Evolutionary conservation across 768 basidiomycete genomes (phyloP).

Genomic region (Lyophyllum decastes): DNA sequence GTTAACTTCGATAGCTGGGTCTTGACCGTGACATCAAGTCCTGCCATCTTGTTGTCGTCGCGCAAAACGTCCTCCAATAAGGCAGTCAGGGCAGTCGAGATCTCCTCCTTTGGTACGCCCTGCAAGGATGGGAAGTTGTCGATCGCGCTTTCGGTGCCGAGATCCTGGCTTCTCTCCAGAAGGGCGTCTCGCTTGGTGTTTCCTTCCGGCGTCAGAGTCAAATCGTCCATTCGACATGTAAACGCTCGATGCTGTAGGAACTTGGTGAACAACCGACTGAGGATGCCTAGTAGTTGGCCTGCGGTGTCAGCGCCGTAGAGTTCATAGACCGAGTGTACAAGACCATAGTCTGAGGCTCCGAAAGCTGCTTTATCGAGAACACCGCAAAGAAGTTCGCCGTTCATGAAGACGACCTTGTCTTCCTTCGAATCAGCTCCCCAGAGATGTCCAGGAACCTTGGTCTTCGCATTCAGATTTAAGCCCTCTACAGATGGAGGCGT

Average conservation of each 20-base stretch:
- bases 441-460: constrained; percentile 85
- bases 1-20: constrained; percentile 84
- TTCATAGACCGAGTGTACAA: constrained; percentile 97
- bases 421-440: constrained; percentile 86
- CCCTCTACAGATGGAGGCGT: constrained; percentile 80
- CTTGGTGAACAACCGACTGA: constrained; percentile 94
- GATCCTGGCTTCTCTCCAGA: constrained; percentile 62
- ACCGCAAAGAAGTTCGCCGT: constrained; percentile 92
- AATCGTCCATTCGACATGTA: constrained; percentile 98
- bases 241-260: constrained; percentile 97
- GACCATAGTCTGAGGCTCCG: constrained; percentile 93
- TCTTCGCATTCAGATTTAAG: constrained; percentile 80
- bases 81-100: constrained; percentile 54
- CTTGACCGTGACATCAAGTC: constrained; percentile 91
- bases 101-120: constrained; percentile 49
- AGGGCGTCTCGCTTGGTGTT: constrained; percentile 70
- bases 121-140: constrained; percentile 85
- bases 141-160: constrained; percentile 87
- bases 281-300: constrained; percentile 88
- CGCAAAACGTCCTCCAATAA: constrained; percentile 91
- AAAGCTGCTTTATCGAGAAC: constrained; percentile 97
- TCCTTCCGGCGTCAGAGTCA: constrained; percentile 83
- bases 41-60: constrained; percentile 97
- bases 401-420: constrained; percentile 85
- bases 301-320: constrained; percentile 89